phyloP scores from a whole-genome alignment of 2,329 filamentous ascomycete genomes.

The Penicillium nordicum region DNA sequence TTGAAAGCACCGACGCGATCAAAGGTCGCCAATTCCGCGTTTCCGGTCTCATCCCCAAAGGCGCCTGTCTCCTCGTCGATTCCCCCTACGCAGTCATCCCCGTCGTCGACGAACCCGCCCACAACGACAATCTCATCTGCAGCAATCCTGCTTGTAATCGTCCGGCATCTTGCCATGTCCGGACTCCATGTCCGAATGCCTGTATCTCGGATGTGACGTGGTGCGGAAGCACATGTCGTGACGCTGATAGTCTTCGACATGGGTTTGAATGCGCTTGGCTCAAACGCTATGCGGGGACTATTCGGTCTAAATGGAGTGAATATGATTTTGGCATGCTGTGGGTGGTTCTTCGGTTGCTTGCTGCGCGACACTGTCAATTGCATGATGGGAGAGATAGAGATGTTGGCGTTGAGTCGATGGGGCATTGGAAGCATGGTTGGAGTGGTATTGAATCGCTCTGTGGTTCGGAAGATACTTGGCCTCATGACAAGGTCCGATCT shows the following conservation, averaged over 20 bases:
- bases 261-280: constrained; percentile 33
- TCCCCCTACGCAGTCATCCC: constrained; percentile 33
- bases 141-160: constrained; percentile 31
- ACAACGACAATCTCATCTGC: constrained; percentile 27
- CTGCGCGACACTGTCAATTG: constrained; percentile 16
- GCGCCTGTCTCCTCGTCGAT: constrained; percentile 29
- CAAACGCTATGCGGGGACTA: constrained; percentile 21
- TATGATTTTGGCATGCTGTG: constrained; percentile 36
- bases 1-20: constrained; percentile 24
- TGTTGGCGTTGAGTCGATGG: background rate
- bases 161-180: constrained; percentile 3
- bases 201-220: constrained; percentile 30
- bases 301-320: constrained; percentile 30
- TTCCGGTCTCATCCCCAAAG: constrained; percentile 23
- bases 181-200: constrained; percentile 19
- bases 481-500: constrained; percentile 25
- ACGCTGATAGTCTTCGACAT: constrained; percentile 25
- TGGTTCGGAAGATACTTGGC: constrained; percentile 30
- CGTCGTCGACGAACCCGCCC: constrained; percentile 26
- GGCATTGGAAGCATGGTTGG: constrained; percentile 23
- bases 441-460: constrained; percentile 27
- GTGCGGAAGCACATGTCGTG: constrained; percentile 25
- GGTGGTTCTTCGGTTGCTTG: constrained; percentile 33
- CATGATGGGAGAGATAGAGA: background rate
- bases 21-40: constrained; percentile 34